phyloP scores from a whole-genome alignment of 306 rosid genomes.

The Lagenaria siceraria region DNA sequence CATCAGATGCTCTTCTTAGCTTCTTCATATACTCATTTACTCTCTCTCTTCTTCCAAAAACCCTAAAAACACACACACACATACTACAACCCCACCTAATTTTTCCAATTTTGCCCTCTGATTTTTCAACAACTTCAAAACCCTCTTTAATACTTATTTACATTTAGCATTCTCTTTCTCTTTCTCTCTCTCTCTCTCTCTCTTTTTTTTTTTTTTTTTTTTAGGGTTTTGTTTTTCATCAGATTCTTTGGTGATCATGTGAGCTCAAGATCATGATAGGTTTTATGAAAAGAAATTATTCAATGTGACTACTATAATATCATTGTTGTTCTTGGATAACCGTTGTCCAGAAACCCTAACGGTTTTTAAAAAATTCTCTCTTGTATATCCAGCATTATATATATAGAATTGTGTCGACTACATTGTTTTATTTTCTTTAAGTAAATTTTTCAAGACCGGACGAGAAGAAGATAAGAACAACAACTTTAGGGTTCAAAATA shows the following conservation, averaged over 20 bases:
- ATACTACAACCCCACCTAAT: background rate
- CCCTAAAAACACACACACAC: background rate
- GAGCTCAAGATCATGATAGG: background rate
- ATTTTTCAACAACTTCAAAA: constrained; percentile 48
- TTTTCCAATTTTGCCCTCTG: constrained; percentile 40
- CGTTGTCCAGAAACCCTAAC: no score
- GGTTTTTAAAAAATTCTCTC: no score
- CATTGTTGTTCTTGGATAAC: no score
- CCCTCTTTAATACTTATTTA: constrained; percentile 23
- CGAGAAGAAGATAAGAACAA: no score
- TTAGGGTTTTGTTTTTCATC: background rate
- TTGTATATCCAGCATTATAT: no score
- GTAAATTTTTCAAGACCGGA: no score
- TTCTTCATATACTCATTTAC: background rate
- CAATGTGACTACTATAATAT: no score
- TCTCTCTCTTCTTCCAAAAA: constrained; percentile 7
- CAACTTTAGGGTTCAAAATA: no score
- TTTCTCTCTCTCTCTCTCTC: background rate
- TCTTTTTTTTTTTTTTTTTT: background rate
- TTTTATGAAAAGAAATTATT: no score
- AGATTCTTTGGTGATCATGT: background rate
- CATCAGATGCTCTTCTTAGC: background rate
- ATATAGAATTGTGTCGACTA: no score
- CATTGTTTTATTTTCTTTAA: no score
- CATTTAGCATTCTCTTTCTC: constrained; percentile 7